phyloP scores from a whole-genome alignment of 257 asterid genomes.

The Solanum neorickii region DNA sequence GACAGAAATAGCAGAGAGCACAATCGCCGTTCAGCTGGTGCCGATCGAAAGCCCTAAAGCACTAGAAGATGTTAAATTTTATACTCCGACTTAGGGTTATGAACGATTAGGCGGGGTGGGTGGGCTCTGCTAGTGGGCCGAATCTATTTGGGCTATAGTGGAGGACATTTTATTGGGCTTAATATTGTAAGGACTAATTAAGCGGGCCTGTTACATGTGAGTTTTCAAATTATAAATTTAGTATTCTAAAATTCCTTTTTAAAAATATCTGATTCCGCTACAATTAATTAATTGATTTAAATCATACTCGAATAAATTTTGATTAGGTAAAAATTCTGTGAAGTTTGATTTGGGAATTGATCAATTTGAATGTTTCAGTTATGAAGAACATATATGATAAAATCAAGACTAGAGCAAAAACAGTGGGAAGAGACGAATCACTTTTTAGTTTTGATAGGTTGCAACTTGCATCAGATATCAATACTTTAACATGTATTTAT shows the following conservation, averaged over 20 bases:
- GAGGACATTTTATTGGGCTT: background rate
- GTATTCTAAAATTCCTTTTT: too few species aligned
- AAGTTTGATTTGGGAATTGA: background rate
- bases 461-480: background rate
- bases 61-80: background rate
- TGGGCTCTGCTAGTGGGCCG: background rate
- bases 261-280: background rate
- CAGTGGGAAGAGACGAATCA: background rate
- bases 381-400: too few species aligned
- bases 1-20: slow-evolving; percentile 1
- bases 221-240: too few species aligned
- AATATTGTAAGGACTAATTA: background rate
- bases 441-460: background rate
- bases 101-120: background rate
- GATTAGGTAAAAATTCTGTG: background rate
- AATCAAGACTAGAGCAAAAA: background rate
- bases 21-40: background rate
- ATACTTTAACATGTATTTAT: background rate
- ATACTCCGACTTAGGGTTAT: background rate
- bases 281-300: too few species aligned
- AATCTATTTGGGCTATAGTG: background rate
- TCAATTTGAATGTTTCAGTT: background rate
- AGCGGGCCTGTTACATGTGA: background rate
- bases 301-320: background rate
- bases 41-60: background rate